Evolutionary conservation across 352 stramenopile species (phyloP).

Genomic region (Globisporangium irregulare): DNA sequence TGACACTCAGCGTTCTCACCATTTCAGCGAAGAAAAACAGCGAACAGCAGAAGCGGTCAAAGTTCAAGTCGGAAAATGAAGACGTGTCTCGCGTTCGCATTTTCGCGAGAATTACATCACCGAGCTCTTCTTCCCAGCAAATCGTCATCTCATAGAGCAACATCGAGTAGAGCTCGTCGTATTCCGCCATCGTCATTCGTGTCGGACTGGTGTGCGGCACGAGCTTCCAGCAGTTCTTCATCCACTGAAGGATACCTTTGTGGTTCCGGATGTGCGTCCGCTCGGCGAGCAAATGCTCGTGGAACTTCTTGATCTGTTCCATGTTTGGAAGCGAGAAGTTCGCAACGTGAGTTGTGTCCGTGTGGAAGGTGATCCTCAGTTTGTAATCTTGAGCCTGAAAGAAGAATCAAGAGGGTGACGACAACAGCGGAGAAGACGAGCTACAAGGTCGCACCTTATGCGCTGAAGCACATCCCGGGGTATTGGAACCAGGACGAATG

Average conservation of each 20-base stretch:
- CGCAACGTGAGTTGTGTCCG: neutral
- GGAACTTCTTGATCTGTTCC: slow-evolving; percentile 35
- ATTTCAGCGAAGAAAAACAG: slow-evolving; percentile 62
- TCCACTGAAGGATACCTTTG: slow-evolving; percentile 29
- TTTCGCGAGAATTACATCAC: slow-evolving; percentile 38
- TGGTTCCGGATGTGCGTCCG: slow-evolving; percentile 49
- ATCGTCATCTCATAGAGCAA: slow-evolving; percentile 62
- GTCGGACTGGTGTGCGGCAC: slow-evolving; percentile 15
- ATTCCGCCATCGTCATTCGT: slow-evolving; percentile 34
- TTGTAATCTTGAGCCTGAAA: neutral
- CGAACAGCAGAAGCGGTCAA: slow-evolving; percentile 56
- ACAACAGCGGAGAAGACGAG: neutral
- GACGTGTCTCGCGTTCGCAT: slow-evolving; percentile 46
- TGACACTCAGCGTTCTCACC: slow-evolving; percentile 20
- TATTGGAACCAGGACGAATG: neutral
- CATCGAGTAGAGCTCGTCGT: slow-evolving; percentile 45
- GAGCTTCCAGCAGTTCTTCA: slow-evolving; percentile 43
- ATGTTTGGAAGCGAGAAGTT: slow-evolving; percentile 17
- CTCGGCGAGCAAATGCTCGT: slow-evolving; percentile 40
- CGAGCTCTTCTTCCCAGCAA: slow-evolving; percentile 58
- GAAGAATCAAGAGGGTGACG: neutral
- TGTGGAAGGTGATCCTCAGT: neutral
- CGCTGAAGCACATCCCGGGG: neutral
- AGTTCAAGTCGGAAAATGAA: slow-evolving; percentile 33
- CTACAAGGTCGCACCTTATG: slow-evolving; percentile 5